Evolutionary conservation across 2,329 filamentous ascomycete species (phyloP), one percentile per base, ranked within the genome.

Genomic region (Microdochium bolleyi): DNA sequence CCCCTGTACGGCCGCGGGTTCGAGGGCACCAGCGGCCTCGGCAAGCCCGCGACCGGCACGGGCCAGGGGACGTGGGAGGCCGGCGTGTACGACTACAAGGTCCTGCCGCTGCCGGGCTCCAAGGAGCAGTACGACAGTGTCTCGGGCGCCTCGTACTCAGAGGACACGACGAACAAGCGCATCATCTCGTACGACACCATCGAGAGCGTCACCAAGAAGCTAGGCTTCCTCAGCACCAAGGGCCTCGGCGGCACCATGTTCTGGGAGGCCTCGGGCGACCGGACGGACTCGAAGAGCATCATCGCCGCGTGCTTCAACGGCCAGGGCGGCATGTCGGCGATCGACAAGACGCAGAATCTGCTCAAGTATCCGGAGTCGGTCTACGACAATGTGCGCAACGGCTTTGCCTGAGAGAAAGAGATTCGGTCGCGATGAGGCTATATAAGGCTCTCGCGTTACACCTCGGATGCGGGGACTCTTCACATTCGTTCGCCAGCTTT

Each of bases 61-160:
- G 88, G 88, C 2, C 64, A 70, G 14, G 88, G 88, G 0, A 83
- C 76, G 51, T 92, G 84, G 83, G 88, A 94, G 68, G 71, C 75
- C 19, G 87, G 87, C 0, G 73, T 90, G 2, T 92, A 85, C 82
- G 88, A 95, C 65, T 94, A 88, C 75, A 94, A 92, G 71, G 85
- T 69, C 0, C 76, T 95, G 1, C 89, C 89, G 0, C 75, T 76
- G 25, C 62, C 77, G 0, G 83, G 82, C 1, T 80, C 84, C 0
- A 69, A 70, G 1, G 80, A 86, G 60, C 57, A 72, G 46, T 77
- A 80, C 52, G 86, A 92, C 62, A 54, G 65, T 2, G 71, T 72
- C 19, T 73, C 79, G 3, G 76, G 81, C 11, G 87, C 85, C 1
- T 84, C 81, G 11, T 95, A 85, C 74, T 85, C 80, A 65, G 92